phyloP scores from a whole-genome alignment of 2,329 filamentous ascomycete species.

The Alternaria novae-zelandiae region DNA sequence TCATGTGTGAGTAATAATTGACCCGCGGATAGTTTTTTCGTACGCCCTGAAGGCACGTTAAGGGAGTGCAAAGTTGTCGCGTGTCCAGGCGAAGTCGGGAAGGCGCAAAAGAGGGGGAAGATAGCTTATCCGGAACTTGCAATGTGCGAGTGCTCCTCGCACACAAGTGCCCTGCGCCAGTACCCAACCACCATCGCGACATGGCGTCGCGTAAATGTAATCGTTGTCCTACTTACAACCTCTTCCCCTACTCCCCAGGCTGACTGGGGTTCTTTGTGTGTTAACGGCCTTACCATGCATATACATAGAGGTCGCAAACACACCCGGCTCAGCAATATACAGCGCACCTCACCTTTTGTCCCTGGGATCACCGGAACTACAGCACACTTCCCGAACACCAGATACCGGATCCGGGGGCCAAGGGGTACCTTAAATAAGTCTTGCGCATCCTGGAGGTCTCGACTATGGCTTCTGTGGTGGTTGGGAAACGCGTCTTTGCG shows the following conservation, averaged over 20 bases:
- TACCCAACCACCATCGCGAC: slow-evolving; percentile 12
- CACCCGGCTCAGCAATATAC: background rate
- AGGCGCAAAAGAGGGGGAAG: slow-evolving; percentile 10
- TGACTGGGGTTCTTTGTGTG: background rate
- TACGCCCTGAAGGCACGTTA: background rate
- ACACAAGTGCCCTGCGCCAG: background rate
- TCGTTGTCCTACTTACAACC: background rate
- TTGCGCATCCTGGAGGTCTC: background rate
- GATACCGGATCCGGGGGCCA: background rate
- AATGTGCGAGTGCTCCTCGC: background rate
- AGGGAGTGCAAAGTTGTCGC: slow-evolving; percentile 7
- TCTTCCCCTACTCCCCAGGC: slow-evolving; percentile 5
- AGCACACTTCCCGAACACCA: background rate
- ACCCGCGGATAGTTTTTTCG: background rate
- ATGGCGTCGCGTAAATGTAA: slow-evolving; percentile 11
- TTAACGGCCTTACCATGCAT: slow-evolving; percentile 8
- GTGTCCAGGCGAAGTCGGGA: slow-evolving; percentile 1
- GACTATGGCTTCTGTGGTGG: slow-evolving; percentile 5
- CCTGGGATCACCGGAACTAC: background rate
- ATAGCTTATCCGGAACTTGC: slow-evolving; percentile 16
- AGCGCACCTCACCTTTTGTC: background rate
- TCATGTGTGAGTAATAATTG: background rate
- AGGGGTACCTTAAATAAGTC: background rate
- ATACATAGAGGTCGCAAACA: background rate
- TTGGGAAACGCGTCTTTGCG: slow-evolving; percentile 12